Base-by-base conservation (phyloP, 495 filamentous ascomycete species). In the Cercophora samala region DNA sequence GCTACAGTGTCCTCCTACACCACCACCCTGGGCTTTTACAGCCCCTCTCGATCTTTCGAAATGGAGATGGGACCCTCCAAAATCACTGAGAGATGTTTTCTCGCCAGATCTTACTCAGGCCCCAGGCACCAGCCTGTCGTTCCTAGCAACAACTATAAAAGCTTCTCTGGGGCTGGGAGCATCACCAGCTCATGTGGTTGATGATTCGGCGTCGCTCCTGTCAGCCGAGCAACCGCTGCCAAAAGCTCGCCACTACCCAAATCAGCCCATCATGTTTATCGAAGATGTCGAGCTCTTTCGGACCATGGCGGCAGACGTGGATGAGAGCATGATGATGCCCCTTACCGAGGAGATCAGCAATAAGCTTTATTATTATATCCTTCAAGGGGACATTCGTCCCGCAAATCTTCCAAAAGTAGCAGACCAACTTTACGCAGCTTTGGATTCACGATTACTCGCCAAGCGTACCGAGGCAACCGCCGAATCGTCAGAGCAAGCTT, bases 1-100 rank as follows among this genome's bases (percentile, higher is more conserved):
- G 23, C 66, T 77, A 19, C 76, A 77, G 18, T 67, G 74, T 11
- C 70, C 78, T 32, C 71, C 76, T 6, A 68, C 74, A 61, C 75
- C 76, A 19, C 78, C 79, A 1, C 42, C 74, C 22, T 82, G 80
- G 82, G 75, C 71, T 0, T 73, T 84, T 26, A 73, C 78, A 25
- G 71, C 72, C 56, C 67, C 78, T 17, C 46, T 78, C 2, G 75
- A 82, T 62, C 58, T 81, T 19, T 79, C 78, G 17, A 73, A 79
- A 68, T 86, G 83, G 82, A 70, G 75, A 52, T 86, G 83, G 83
- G 73, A 79, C 29, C 75, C 84, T 11, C 84, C 84, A 19, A 76
- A 73, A 4, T 64, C 67, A 1, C 18, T 52, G 37, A 54, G 56
- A 24, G 24, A 32, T 5, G 24, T 21, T 15, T 11, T 19, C 23